Base-by-base conservation (phyloP, 306 rosid species). In the Vicia sativa region DNA sequence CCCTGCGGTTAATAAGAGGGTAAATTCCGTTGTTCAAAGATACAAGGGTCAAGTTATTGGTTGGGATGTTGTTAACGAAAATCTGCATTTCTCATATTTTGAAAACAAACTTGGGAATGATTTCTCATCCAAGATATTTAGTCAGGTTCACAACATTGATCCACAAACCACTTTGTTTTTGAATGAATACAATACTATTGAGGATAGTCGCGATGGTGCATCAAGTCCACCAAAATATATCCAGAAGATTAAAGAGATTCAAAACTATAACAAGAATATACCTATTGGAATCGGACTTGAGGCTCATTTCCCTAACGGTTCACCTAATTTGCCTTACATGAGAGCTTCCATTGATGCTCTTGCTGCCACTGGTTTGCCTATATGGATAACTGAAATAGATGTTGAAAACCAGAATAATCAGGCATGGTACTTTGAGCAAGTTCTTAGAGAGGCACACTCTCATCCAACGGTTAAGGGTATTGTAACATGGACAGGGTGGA, bases 41-140 rank as follows among this genome's bases (percentile, higher is more conserved):
- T 92, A 89, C 69, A 77, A 39, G 34, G 96, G 88, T 11, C 74
- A 83, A 65, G 46, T 92, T 21, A 80, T 86, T 59, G 86, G 69
- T 7, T 92, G 92, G 98, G 98, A 92, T 73, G 95, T 89, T 64
- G 84, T 78, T 1, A 92, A 92, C 62, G 98, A 92, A 57, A 82
- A 89, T 63, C 6, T 92, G 19, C 96, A 89, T 61, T 66, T 73
- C 6, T 31, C 76, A 2, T 87, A 82, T 70, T 92, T 86, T 1
- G 92, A 89, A 73, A 18, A 29, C 4, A 80, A 65, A 63, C 80
- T 82, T 45, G 89, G 91, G 45, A 7, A 0, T 5, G 0, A 0
- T 12, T 72, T 86, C 56, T 84, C 92, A 4, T 55, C 78, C 1
- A 1, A 9, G 23, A 43, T 80, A 2, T 86, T 84, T 44, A 81